phyloP scores from a whole-genome alignment of 2,329 filamentous ascomycete species.

The Diaporthe capsici region DNA sequence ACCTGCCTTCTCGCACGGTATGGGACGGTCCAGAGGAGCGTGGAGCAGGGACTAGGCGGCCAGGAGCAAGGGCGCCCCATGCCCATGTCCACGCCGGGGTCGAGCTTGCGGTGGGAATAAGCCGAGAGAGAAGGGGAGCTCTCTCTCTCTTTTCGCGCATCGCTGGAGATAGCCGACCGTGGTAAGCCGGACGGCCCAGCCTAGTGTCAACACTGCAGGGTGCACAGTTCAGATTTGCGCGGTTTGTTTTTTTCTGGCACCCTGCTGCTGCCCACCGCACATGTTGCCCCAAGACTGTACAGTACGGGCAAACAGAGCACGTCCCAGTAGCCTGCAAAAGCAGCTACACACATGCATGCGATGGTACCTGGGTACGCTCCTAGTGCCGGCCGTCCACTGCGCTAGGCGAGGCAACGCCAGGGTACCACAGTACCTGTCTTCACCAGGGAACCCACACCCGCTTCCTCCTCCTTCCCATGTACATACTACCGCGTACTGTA shows the following conservation, averaged over 20 bases:
- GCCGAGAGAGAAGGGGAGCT: slow-evolving; percentile 10
- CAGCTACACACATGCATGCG: not conserved
- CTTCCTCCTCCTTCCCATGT: slow-evolving; percentile 24
- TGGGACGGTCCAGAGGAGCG: slow-evolving; percentile 27
- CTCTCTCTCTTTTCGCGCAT: slow-evolving; percentile 12
- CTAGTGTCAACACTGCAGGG: slow-evolving; percentile 31
- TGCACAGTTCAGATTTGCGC: slow-evolving; percentile 35
- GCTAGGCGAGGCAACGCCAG: slow-evolving; percentile 18
- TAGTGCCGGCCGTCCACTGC: slow-evolving; percentile 26
- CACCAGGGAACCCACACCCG: slow-evolving; percentile 12
- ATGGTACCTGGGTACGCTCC: slow-evolving; percentile 23
- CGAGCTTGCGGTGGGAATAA: slow-evolving; percentile 37
- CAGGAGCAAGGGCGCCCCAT: slow-evolving; percentile 21
- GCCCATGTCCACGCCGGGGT: slow-evolving; percentile 12
- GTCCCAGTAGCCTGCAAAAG: slow-evolving; percentile 3
- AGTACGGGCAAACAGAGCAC: not conserved
- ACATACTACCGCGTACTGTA: slow-evolving; percentile 20
- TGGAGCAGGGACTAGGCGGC: slow-evolving; percentile 25
- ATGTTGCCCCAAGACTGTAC: not conserved
- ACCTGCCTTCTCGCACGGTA: slow-evolving; percentile 19
- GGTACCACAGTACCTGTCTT: slow-evolving; percentile 29
- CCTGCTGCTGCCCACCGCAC: slow-evolving; percentile 10
- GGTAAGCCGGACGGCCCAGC: slow-evolving; percentile 15
- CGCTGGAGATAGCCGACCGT: slow-evolving; percentile 33
- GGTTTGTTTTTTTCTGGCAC: slow-evolving; percentile 31